A percentile compares a stretch with the other conserved stretches of the same genome.
Conservation (phyloP, 2,329 filamentous ascomycete genomes). For the Stachybotrys echinatus region DNA sequence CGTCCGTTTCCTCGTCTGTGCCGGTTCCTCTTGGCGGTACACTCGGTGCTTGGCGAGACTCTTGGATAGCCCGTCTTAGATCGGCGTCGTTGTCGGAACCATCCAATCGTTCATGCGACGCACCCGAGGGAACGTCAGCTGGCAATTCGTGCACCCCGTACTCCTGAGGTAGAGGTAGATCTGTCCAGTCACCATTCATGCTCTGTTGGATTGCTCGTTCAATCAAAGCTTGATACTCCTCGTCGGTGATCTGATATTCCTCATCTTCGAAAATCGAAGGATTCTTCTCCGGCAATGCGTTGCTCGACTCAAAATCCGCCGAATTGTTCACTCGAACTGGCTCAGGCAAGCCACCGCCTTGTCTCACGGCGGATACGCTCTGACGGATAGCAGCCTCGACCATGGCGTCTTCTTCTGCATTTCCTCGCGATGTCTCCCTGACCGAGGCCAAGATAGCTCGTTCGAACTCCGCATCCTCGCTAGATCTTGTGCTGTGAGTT, state of each 20-base stretch:
- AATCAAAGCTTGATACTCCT: conserved; percentile 52
- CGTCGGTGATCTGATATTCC: conserved; percentile 45
- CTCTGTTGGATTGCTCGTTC: conserved; percentile 52
- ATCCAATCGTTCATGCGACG: neutral
- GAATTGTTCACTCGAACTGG: conserved; percentile 11
- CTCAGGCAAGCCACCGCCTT: conserved; percentile 19
- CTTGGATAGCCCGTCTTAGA: conserved; percentile 33
- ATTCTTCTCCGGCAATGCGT: conserved; percentile 16
- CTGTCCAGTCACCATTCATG: conserved; percentile 19
- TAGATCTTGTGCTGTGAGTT: conserved; percentile 7
- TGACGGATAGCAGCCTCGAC: conserved; percentile 71
- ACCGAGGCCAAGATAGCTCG: conserved; percentile 67
- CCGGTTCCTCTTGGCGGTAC: conserved; percentile 7
- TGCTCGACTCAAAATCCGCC: neutral
- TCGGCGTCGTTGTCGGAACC: conserved; percentile 26
- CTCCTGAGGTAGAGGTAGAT: conserved; percentile 8
- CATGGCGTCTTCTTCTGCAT: conserved; percentile 62
- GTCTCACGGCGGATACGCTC: conserved; percentile 54
- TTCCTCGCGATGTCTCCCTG: conserved; percentile 62
- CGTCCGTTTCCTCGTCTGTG: conserved; percentile 26
- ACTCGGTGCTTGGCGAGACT: conserved; percentile 25
- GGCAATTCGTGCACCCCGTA: conserved; percentile 9
- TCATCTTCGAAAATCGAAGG: conserved; percentile 29
- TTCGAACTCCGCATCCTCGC: conserved; percentile 60
- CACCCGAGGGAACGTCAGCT: neutral